Evolutionary conservation across 2,329 filamentous ascomycete species (phyloP).

Genomic region (Pseudogymnoascus sp.): DNA sequence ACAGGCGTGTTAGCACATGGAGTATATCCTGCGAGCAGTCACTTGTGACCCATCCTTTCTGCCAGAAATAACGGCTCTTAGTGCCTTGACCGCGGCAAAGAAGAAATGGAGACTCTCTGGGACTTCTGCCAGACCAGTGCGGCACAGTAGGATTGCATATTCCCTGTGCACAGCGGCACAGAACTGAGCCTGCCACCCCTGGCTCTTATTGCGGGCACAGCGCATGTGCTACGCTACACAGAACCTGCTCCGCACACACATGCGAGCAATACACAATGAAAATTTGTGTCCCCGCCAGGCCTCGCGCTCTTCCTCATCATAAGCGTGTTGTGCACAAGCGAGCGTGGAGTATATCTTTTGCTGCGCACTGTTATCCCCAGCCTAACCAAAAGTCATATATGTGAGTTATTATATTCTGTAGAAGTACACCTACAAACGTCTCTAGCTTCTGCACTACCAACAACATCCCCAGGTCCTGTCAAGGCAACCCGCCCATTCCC

Average conservation of each 20-base stretch:
- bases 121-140: background rate
- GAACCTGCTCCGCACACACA: background rate
- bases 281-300: background rate
- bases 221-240: background rate
- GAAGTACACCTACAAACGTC: background rate
- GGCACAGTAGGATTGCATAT: background rate
- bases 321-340: background rate
- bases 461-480: background rate
- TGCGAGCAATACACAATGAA: background rate
- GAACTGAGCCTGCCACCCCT: background rate
- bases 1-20: too few species aligned
- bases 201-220: background rate
- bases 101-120: background rate
- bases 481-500: background rate
- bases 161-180: background rate
- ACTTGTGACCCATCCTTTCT: slow-evolving; percentile 2
- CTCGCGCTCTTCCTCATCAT: background rate
- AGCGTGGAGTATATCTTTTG: background rate
- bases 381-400: background rate
- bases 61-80: background rate
- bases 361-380: background rate
- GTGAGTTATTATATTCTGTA: background rate
- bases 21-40: background rate
- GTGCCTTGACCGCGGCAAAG: background rate
- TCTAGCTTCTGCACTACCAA: background rate